Base-by-base conservation (phyloP, 805 yeast species). In the Candida dendrica region DNA sequence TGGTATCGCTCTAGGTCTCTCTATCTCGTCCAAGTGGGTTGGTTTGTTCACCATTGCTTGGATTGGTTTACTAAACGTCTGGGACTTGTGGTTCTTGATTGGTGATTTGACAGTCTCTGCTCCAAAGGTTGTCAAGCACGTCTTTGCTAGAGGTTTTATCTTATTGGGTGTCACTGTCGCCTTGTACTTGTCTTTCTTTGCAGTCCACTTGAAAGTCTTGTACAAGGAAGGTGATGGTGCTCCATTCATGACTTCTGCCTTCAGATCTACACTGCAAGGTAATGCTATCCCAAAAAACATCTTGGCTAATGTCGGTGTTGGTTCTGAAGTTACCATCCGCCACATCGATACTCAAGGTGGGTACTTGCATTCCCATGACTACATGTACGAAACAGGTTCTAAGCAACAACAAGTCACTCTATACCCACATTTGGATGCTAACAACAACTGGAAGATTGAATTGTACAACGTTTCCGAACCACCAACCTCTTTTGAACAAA, bases 321-420 rank as follows among this genome's bases (percentile, higher is more conserved):
- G 84, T 30, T 84, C 91, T 4, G 60, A 64, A 8, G 72, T 85
- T 24, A 71, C 88, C 31, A 50, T 85, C 33, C 82, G 83, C 57
- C 95, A 85, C 56, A 47, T 75, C 27, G 77, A 75, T 47, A 81
- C 91, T 31, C 73, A 72, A 51, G 93, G 90, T 50, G 93, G 93
- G 39, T 85, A 85, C 61, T 69, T 85, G 52, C 95, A 85, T 60
- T 83, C 91, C n/a, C 95, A 85, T 61, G 69, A 72, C 43, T 80
- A 77, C 53, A 64, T 68, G 51, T 84, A 81, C 53, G 85, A 81
- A 55, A 75, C 84, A 38, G 95, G 95, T 46, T 85, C 95, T 7
- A 75, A 82, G 55, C 95, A 85, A 63, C 95, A 85, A 63, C 95
- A 85, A 63, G 64, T 85, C 49, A 84, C 93, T 5, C 68, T 84